These are phyloP conservation scores for Phytophthora vignae DNA, from an alignment of 352 stramenopile genomes.

Conservation along the genomic window DNA sequence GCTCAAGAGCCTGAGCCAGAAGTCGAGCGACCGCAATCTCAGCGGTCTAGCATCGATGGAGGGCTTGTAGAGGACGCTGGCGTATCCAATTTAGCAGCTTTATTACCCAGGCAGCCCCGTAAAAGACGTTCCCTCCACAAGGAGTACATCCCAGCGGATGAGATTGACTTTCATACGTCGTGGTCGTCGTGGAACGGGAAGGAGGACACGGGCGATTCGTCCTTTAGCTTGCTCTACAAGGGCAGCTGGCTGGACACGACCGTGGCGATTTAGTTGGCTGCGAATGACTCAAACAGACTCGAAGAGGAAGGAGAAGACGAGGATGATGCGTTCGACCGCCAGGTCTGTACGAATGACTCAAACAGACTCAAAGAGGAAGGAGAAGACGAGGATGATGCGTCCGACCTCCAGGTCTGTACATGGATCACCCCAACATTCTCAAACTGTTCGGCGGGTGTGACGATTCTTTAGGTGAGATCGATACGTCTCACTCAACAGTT, in stretches of 20 bases:
- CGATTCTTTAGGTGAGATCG: constrained; percentile 10
- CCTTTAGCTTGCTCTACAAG: constrained; percentile 6
- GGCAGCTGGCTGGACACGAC: constrained; percentile 24
- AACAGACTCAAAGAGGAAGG: too few species aligned
- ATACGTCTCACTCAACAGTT: constrained; percentile 8
- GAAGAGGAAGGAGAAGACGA: constrained; percentile 2
- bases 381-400: too few species aligned
- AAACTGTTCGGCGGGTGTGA: constrained; percentile 22
- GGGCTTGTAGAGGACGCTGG: not conserved
- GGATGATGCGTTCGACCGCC: constrained; percentile 4
- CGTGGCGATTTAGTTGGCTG: constrained; percentile 20
- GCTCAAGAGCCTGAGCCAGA: constrained; percentile 21
- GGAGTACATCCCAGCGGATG: constrained; percentile 23
- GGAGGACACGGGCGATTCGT: constrained; percentile 2
- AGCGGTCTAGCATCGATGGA: not conserved
- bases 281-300: not conserved
- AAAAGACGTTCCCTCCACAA: constrained; percentile 1
- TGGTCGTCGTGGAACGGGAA: constrained; percentile 8
- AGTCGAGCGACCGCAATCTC: not conserved
- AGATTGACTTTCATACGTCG: constrained; percentile 17
- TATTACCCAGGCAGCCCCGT: constrained; percentile 10
- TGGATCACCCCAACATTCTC: constrained; percentile 19
- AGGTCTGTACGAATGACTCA: constrained; percentile 13
- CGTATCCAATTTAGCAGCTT: constrained; percentile 4
- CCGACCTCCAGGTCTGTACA: too few species aligned